Base-by-base conservation (phyloP, 2,329 filamentous ascomycete species). In the Colletotrichum paranaense region DNA sequence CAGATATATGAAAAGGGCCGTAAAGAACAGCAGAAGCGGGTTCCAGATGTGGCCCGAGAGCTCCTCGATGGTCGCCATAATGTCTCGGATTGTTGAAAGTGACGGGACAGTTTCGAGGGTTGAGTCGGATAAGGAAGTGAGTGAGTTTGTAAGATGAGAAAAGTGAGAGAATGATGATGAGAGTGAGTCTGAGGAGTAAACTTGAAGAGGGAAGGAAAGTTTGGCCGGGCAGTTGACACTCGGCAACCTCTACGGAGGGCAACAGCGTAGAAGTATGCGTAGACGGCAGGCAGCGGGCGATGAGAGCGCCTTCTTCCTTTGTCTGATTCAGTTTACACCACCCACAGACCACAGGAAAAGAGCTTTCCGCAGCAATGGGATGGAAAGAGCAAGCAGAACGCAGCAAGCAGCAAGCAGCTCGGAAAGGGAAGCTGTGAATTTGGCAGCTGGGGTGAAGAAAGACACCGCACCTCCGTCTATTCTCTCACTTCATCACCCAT, bases 1-100 rank as follows among this genome's bases (percentile, higher is more conserved):
- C 24, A 74, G 55, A 69, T 64, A 59, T 38, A 75, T 52, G 38
- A 75, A 28, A 38, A 74, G 28, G 26, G 60, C 63, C 28, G 64
- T 49, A 46, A 66, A 16, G 19, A 74, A 32, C 38, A 72, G 49
- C 38, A 60, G 38, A 46, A 68, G 28, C 11, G 60, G 56, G 56
- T 22, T 60, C 52, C 62, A 63, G 63, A 65, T 26, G 35, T 62
- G 66, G 66, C 30, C 38, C 22, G 59, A 62, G 57, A 63, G n/a
- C 24, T 59, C 52, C 14, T 49, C 22, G 60, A 63, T 32, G 22
- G 58, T 30, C 22, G 63, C 49, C 67, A 74, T 75, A 26, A 16
- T 62, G 66, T 67, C 38, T 67, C 65, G 56, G 35, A 26, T 46
- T 32, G 7, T 8, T 22, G 22, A 35, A 26, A 8, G 7, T 28